Conservation (phyloP, 768 basidiomycete genomes). For the Hypsizygus marmoreus region DNA sequence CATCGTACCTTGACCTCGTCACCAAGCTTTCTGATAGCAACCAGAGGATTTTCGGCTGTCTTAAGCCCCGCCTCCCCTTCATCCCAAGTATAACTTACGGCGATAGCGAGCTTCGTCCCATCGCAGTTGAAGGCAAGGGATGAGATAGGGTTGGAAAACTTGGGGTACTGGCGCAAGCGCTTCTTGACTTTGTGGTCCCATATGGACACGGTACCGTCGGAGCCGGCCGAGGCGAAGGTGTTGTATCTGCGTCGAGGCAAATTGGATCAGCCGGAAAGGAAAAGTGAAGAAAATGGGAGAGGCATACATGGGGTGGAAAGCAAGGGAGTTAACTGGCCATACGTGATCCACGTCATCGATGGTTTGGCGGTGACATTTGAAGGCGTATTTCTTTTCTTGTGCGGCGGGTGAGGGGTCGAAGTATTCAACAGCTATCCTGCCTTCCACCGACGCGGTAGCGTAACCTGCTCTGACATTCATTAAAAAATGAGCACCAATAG, state of each 20-base stretch:
- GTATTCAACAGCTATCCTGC: conserved; percentile 96
- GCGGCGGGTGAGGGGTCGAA: conserved; percentile 78
- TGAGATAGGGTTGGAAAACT: conserved; percentile 74
- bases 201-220: conserved; percentile 90
- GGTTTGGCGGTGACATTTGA: conserved; percentile 93
- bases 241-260: conserved; percentile 58
- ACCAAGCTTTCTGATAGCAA: conserved; percentile 65
- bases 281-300: not conserved
- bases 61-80: conserved; percentile 76
- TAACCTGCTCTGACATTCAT: conserved; percentile 60
- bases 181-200: conserved; percentile 99
- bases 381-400: conserved; percentile 90
- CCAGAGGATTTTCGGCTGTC: conserved; percentile 59
- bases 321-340: conserved; percentile 94
- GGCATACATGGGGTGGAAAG: conserved; percentile 85
- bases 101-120: conserved; percentile 82
- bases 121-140: conserved; percentile 83
- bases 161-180: conserved; percentile 86
- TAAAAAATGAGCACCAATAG: too few species aligned
- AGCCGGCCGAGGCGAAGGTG: conserved; percentile 95
- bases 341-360: conserved; percentile 93
- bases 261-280: not conserved
- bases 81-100: conserved; percentile 88
- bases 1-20: conserved; percentile 72
- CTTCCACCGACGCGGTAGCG: conserved; percentile 92